Evolutionary conservation across 257 asterid species (phyloP), one percentile per base, ranked within the genome.

Genomic region (Gynochthodes officinalis): DNA sequence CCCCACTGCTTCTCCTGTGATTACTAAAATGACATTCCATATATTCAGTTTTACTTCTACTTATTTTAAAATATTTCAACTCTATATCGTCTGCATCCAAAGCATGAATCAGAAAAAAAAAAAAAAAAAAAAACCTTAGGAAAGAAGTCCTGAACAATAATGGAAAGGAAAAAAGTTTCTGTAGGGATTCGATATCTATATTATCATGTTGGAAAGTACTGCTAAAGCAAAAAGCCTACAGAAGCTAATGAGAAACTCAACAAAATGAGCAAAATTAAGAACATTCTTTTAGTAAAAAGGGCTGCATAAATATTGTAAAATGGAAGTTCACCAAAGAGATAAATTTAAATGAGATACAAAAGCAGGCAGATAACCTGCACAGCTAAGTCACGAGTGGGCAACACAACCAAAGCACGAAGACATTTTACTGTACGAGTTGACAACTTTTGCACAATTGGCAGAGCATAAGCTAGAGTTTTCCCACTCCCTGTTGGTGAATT

Each of bases 401-500:
- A 86, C 57, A 93, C 98, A 46, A 91, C 96, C 80, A 93, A 77
- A 79, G 98, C 98, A 62, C 96, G 94, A 72, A 93, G 88, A 73
- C 91, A 87, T 82, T 83, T 89, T 64, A 89, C 74, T 11, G 86
- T 72, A 52, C 92, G 91, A 44, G 84, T 84, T 15, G 94, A 89
- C 52, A 93, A 77, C 80, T 43, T 79, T 78, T 93, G 98, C 84
- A 91, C 85, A 63, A 93, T 91, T 16, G 98, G 98, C 66, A 93
- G 79, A 73, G 94, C 96, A 80, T 89, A 93, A 58, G 97, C 90
- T 75, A 93, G 81, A 44, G 97, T 93, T 80, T 93, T 93, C 59
- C 98, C 98, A 48, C 97, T 93, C 65, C 98, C 98, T 3, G 98
- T 93, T 8, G 96, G 97, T 30, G 98, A 88, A 75, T 87, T 90